Evolutionary conservation across 2,329 filamentous ascomycete species (phyloP).

Genomic region (Fragosphaeria purpurea): DNA sequence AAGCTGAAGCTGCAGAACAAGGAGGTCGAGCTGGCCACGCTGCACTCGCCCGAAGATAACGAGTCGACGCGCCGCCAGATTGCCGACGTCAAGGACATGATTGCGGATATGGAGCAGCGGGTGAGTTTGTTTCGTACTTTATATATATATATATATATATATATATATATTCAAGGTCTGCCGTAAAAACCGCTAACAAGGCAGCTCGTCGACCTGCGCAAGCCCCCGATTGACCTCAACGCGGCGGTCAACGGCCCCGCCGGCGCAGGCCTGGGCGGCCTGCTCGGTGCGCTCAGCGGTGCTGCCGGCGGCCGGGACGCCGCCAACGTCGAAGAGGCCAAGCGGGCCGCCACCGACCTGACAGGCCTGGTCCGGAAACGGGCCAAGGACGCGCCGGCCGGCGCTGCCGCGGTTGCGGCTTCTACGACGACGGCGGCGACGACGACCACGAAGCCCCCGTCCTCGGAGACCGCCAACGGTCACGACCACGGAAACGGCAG

Average conservation of each 20-base stretch:
- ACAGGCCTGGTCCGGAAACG: slow-evolving; percentile 65
- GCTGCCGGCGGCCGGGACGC: slow-evolving; percentile 30
- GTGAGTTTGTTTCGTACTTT: slow-evolving; percentile 32
- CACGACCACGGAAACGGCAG: too few species aligned
- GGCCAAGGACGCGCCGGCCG: slow-evolving; percentile 26
- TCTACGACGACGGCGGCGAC: slow-evolving; percentile 10
- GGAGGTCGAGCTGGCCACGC: slow-evolving; percentile 53
- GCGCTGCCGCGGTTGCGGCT: slow-evolving; percentile 12
- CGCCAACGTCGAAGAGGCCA: slow-evolving; percentile 59
- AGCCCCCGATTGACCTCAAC: slow-evolving; percentile 49
- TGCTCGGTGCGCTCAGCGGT: slow-evolving; percentile 46
- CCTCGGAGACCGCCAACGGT: slow-evolving; percentile 7
- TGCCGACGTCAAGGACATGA: slow-evolving; percentile 64
- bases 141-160: too few species aligned
- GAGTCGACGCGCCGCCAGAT: slow-evolving; percentile 54
- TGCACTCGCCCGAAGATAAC: slow-evolving; percentile 56
- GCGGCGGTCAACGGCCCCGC: slow-evolving; percentile 42
- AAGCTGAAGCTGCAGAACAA: slow-evolving; percentile 61
- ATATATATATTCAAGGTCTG: too few species aligned
- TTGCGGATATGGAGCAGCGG: slow-evolving; percentile 68
- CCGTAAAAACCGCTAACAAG: not conserved
- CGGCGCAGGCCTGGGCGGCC: slow-evolving; percentile 42
- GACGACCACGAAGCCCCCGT: not conserved
- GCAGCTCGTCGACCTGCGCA: slow-evolving; percentile 58
- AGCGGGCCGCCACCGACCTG: slow-evolving; percentile 63